phyloP scores from a whole-genome alignment of 2,329 filamentous ascomycete species.

The Alternaria ventricosa region DNA sequence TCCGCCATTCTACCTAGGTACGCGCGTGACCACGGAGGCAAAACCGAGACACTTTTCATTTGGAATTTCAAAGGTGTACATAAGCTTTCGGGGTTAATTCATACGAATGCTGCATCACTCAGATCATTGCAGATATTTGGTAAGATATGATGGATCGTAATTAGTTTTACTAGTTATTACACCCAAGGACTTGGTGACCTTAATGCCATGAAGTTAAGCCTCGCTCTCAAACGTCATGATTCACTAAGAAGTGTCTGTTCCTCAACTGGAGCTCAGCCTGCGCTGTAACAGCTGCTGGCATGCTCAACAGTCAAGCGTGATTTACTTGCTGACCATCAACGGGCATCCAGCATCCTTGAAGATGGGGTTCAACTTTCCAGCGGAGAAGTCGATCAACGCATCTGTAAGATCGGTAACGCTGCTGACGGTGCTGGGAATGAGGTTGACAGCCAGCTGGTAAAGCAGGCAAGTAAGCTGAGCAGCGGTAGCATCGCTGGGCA shows the following conservation, averaged over 20 bases:
- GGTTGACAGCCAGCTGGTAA: slow-evolving; percentile 52
- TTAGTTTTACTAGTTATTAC: background rate
- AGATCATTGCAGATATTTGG: background rate
- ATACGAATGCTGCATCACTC: background rate
- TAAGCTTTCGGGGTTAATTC: background rate
- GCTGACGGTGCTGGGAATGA: slow-evolving; percentile 42
- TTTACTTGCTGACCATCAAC: background rate
- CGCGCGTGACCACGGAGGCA: background rate
- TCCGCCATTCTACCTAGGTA: background rate
- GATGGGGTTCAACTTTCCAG: slow-evolving; percentile 28
- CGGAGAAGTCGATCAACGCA: slow-evolving; percentile 18
- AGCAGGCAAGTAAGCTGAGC: slow-evolving; percentile 49
- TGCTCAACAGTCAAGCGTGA: background rate
- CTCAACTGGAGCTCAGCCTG: background rate
- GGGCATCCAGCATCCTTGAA: slow-evolving; percentile 52
- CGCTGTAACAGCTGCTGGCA: background rate
- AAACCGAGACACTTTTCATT: background rate
- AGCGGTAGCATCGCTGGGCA: slow-evolving; percentile 33
- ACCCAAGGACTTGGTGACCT: background rate
- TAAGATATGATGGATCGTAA: background rate
- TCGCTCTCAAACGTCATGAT: background rate
- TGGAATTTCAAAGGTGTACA: background rate
- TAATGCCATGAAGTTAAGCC: background rate
- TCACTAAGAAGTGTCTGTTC: background rate
- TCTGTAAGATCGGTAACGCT: slow-evolving; percentile 17